Evolutionary conservation across 441 rosid genomes (phyloP), one percentile per base, ranked within the genome.

Genomic region (Hura crepitans): DNA sequence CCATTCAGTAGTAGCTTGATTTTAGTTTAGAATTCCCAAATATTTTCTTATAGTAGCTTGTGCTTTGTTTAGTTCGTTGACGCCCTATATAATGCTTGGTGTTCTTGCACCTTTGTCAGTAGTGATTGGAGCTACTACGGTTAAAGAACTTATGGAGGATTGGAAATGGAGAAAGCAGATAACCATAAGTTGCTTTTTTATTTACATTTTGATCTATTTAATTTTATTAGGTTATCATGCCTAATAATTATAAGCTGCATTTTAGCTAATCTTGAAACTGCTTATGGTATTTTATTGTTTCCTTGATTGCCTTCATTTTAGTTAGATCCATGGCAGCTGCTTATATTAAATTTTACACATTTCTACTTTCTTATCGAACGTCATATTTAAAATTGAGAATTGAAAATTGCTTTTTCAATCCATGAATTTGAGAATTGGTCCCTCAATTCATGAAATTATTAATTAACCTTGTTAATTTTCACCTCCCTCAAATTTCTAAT

Each of bases 71-170:
- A 86, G 86, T 72, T 92, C 93, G 1, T 75, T 90, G 77, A 90
- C 98, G 1, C 99, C 99, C 7, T 95, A 86, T 68, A 81, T 89
- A 0, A 92, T 96, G 0, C 75, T 82, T 0, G 92, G 97, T 43
- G 83, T 90, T 64, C 86, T 88, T 72, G 84, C 83, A 4, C 98
- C 99, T 62, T 84, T 95, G 69, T 57, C 92, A n/a, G 71, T 84
- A 54, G 97, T 95, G 55, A 87, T 92, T 13, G 97, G 99, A 68
- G 96, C 84, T 5, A 95, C 95, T 0, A 89, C 92, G 97, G 89
- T 67, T 66, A 95, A 92, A 84, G 99, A 95, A 82, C 87, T 85
- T 6, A 77, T 92, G 31, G 99, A 95, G 81, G 98, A 95, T 83
- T 95, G 87, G 87, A 81, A 82, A 62, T 79, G 98, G 76, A 82